Base-by-base conservation (phyloP, 345 rosid genomes). In the Bretschneidera sinensis region DNA sequence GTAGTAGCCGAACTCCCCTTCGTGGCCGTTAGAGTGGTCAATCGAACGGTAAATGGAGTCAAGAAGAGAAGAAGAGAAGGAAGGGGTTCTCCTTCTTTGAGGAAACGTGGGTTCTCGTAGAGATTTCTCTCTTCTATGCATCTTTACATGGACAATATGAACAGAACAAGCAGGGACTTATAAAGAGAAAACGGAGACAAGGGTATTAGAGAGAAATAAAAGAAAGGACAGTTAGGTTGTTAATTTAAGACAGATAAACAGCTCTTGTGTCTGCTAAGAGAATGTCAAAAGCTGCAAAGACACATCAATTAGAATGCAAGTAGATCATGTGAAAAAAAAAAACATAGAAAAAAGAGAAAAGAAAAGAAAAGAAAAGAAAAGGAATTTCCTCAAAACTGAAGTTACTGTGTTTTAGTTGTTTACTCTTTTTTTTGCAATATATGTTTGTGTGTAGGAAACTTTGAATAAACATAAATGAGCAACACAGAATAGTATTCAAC, bases 51-150 rank as follows among this genome's bases (percentile, higher is more conserved):
- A 84, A 49, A 91, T 79, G 35, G 92, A 62, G 28, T 91, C 97
- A 17, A 91, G 91, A 48, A 87, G 77, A 50, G 85, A 76, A 5
- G 97, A 87, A 63, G 97, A 91, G 78, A 91, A 91, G 43, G 97
- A 91, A 21, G 92, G 89, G 51, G 88, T 79, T 70, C 87, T 81
- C 62, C 84, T 87, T 51, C 80, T 83, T 18, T 78, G 96, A 64
- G 82, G 79, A 43, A 71, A 11, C 0, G 75, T 48, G 21, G 52
- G n/a, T 9, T 65, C 71, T 56, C 53, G 18, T 0, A 67, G 33
- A 49, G 73, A 73, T 59, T 71, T 67, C 61, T 77, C 81, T 55
- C 68, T 73, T 61, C 64, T 65, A 61, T 69, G 52, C 88, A 78
- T 83, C 54, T 48, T 62, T n/a, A n/a, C n/a, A n/a, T n/a, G n/a